Evolutionary conservation across 805 yeast genomes (phyloP), one percentile per base, ranked within the genome.

Genomic region (Komagataella pseudopastoris): DNA sequence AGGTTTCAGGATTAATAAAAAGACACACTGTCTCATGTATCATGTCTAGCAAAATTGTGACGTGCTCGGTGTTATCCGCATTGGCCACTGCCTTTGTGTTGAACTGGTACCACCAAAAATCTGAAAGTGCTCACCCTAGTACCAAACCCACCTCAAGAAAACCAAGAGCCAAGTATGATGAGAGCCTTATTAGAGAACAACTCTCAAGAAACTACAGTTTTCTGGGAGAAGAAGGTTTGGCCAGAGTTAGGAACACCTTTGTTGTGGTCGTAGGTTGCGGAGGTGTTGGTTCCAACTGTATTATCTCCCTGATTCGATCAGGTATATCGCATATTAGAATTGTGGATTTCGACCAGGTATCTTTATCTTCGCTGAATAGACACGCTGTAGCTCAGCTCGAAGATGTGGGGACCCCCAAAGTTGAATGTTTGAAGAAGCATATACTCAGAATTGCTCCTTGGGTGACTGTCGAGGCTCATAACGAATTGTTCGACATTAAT

Each of bases 211-310:
- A 91, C 69, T 85, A 87, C 63, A 97, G 96, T 1, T 93, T 93
- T 63, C 71, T 93, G 23, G 88, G 96, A 10, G 87, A 85, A 50
- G 85, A 83, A 18, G 98, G 96, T 1, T 81, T 89, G 78, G 65
- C 68, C 17, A 79, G 78, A 53, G 77, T 93, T 16, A 79, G 96
- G 51, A 67, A 73, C 10, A 83, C 88, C 60, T 75, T 78, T 52
- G 77, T 90, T 2, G 85, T 88, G 1, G 85, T 91, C 14, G 81
- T 80, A 30, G 99, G 99, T 30, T 93, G 91, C 16, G 99, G 99
- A 53, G 99, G 99, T 53, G 99, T 93, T 45, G 99, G 99, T 2
- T 90, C 97, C 0, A 90, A 96, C 91, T 96, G 84, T 22, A 83
- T 85, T 10, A 84, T 95, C 8, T 88, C 95, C 85, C 74, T 93